These are phyloP conservation scores for Penicillium macrosclerotiorum DNA, from an alignment of 495 filamentous ascomycete species.

Conservation along the genomic window DNA sequence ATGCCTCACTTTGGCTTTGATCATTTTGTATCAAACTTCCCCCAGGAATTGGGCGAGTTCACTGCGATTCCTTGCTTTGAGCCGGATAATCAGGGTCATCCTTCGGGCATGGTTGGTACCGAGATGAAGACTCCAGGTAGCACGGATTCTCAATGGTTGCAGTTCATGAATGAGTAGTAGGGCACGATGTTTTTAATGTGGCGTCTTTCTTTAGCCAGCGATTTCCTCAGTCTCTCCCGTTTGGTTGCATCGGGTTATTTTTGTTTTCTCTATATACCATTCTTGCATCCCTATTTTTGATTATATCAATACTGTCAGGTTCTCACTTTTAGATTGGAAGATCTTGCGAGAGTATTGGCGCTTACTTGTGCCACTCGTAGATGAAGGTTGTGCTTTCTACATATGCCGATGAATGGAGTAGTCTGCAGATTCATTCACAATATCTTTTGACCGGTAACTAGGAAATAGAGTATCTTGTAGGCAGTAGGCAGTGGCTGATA, in stretches of 20 bases:
- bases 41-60: constrained; percentile 47
- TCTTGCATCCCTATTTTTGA: neutral
- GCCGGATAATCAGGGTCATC: constrained; percentile 31
- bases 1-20: constrained; percentile 44
- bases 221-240: constrained; percentile 1
- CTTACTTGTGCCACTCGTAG: no score
- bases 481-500: neutral
- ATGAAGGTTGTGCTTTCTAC: no score
- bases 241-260: neutral
- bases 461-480: no score
- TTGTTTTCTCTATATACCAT: constrained; percentile 8
- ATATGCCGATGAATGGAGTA: no score
- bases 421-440: no score
- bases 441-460: no score
- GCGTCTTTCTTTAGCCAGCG: neutral
- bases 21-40: constrained; percentile 47
- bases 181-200: neutral
- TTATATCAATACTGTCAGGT: no score
- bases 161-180: constrained; percentile 38
- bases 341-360: no score
- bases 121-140: constrained; percentile 28
- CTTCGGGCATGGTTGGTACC: constrained; percentile 11
- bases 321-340: no score
- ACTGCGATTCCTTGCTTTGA: constrained; percentile 49
- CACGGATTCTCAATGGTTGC: constrained; percentile 37